Evolutionary conservation across 495 filamentous ascomycete species (phyloP).

Genomic region (Podospora pseudopauciseta): DNA sequence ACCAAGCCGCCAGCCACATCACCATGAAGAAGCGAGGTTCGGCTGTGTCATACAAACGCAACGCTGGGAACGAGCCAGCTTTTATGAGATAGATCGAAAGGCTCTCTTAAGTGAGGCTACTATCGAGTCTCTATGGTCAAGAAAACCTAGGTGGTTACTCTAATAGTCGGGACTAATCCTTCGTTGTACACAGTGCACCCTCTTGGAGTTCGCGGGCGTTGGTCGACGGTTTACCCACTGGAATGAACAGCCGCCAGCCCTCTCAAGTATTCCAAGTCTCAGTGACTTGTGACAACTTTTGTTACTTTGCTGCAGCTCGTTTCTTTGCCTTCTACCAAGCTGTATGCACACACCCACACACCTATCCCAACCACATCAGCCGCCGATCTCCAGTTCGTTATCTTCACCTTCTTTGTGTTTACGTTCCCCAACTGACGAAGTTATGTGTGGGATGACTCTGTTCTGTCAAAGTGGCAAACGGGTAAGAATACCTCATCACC

Average conservation of each 20-base stretch:
- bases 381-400: background rate
- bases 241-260: background rate
- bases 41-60: background rate
- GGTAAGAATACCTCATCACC: background rate
- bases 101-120: too few species aligned
- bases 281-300: background rate
- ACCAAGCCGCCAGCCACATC: background rate
- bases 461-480: background rate
- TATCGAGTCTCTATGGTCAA: too few species aligned
- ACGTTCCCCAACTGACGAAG: background rate
- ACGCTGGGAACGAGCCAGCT: too few species aligned
- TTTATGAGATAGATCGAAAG: too few species aligned
- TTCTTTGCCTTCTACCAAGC: background rate
- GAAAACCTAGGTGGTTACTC: too few species aligned
- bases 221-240: background rate
- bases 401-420: background rate
- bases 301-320: background rate
- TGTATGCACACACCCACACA: too few species aligned
- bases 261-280: background rate
- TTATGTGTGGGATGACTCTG: background rate
- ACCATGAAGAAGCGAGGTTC: background rate
- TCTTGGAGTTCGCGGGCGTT: background rate
- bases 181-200: background rate
- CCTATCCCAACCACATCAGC: too few species aligned
- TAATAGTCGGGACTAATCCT: too few species aligned